Percentiles rank a stretch among this genome's conserved stretches.
Evolutionary conservation across 805 yeast genomes (phyloP).

Genomic region (Yamadazyma philogaea): DNA sequence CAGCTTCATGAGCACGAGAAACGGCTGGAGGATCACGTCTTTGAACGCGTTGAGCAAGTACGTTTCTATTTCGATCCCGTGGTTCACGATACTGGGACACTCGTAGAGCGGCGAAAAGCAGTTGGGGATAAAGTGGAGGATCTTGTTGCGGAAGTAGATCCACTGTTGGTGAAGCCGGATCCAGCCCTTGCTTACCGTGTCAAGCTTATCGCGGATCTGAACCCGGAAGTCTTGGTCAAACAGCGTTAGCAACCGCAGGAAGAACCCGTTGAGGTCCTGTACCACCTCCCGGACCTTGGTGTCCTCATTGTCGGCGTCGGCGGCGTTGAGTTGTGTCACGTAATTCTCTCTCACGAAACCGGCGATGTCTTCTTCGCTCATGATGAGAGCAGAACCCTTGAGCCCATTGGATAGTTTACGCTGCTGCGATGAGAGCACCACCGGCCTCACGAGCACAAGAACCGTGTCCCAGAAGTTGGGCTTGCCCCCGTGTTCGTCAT

Average conservation of each 20-base stretch:
- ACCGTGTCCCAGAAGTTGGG: constrained; percentile 18
- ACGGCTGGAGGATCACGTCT: constrained; percentile 26
- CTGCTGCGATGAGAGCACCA: constrained; percentile 26
- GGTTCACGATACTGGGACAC: constrained; percentile 6
- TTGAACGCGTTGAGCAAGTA: constrained; percentile 26
- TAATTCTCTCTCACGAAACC: constrained; percentile 17
- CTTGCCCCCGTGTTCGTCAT: constrained; percentile 9
- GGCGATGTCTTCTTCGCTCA: constrained; percentile 30
- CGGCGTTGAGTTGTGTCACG: neutral
- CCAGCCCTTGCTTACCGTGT: constrained; percentile 21
- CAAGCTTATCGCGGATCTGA: neutral
- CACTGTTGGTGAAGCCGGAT: constrained; percentile 20
- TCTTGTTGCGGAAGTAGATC: constrained; percentile 27
- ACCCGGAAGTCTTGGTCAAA: constrained; percentile 21
- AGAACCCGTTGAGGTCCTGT: constrained; percentile 26
- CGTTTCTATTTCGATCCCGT: constrained; percentile 25
- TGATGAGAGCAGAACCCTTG: constrained; percentile 21
- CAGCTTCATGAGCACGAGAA: constrained; percentile 18
- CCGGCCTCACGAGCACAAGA: constrained; percentile 20
- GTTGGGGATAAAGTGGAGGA: constrained; percentile 22
- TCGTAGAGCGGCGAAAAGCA: constrained; percentile 27
- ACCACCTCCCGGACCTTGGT: constrained; percentile 26
- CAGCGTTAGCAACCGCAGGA: constrained; percentile 21
- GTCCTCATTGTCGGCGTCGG: constrained; percentile 19
- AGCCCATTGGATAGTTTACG: constrained; percentile 20